A percentile compares a stretch with the other conserved stretches of the same genome.
These are phyloP conservation scores for Handroanthus guayacan DNA, from an alignment of 257 asterid genomes.

Conservation along the genomic window DNA sequence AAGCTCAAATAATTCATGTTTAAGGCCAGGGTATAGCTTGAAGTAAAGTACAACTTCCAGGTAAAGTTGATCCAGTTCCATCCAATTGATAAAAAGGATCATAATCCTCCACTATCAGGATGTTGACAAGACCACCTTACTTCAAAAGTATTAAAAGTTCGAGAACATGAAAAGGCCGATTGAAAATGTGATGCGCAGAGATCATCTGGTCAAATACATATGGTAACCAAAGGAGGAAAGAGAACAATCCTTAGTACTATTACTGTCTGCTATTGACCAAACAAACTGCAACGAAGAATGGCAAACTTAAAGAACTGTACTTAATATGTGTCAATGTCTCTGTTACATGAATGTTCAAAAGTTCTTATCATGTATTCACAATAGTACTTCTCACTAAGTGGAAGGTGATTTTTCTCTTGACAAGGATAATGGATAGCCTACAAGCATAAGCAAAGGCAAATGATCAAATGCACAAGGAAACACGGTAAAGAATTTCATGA, in stretches of 20 bases:
- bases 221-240: background rate
- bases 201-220: background rate
- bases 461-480: constrained; percentile 22
- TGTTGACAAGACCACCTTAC: constrained; percentile 14
- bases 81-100: background rate
- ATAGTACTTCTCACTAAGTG: constrained; percentile 14
- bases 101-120: background rate
- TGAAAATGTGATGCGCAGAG: background rate
- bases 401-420: background rate
- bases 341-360: constrained; percentile 11
- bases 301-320: constrained; percentile 7
- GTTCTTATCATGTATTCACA: background rate
- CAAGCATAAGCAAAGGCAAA: constrained; percentile 25
- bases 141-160: background rate
- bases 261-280: constrained; percentile 12
- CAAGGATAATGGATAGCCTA: background rate
- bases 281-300: constrained; percentile 20
- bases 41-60: background rate
- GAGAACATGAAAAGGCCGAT: background rate
- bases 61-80: constrained; percentile 16
- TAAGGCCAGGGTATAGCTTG: constrained; percentile 20
- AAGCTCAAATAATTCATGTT: constrained; percentile 1
- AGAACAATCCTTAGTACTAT: background rate
- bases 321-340: background rate
- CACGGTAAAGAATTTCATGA: constrained; percentile 22